Evolutionary conservation across 2,329 filamentous ascomycete species (phyloP).

Genomic region (Botrytis cinerea): DNA sequence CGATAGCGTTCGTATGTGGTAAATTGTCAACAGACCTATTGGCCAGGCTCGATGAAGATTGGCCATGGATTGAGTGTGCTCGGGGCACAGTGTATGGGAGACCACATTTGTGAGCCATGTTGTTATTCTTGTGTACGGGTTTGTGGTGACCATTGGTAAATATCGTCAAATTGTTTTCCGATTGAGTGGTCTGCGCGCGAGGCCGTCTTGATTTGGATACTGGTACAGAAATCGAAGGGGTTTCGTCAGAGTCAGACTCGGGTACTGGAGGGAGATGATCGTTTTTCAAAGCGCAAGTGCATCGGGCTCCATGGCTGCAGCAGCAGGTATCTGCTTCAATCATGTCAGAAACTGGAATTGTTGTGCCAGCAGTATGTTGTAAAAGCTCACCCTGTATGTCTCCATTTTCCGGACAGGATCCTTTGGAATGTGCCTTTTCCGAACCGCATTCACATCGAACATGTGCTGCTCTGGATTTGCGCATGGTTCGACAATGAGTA

Average conservation of each 20-base stretch:
- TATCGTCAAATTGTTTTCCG: conserved; percentile 58
- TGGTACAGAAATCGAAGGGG: conserved; percentile 47
- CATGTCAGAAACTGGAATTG: conserved; percentile 41
- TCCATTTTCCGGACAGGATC: conserved; percentile 56
- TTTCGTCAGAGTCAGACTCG: conserved; percentile 61
- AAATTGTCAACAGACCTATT: conserved; percentile 51
- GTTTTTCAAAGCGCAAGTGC: conserved; percentile 65
- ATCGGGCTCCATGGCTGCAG: conserved; percentile 68
- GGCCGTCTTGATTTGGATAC: conserved; percentile 49
- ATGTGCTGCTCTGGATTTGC: conserved; percentile 93
- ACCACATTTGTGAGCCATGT: conserved; percentile 61
- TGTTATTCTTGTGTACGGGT: conserved; percentile 60
- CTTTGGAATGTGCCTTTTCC: conserved; percentile 71
- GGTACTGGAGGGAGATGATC: conserved; percentile 64
- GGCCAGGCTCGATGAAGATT: conserved; percentile 52
- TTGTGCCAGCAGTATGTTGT: conserved; percentile 32
- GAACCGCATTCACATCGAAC: conserved; percentile 96
- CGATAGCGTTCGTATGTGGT: conserved; percentile 45
- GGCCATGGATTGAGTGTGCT: conserved; percentile 55
- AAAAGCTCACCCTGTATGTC: conserved; percentile 44
- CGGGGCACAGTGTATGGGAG: conserved; percentile 60
- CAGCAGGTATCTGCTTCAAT: conserved; percentile 62
- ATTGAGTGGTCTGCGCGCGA: conserved; percentile 63
- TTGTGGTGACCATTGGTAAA: conserved; percentile 67
- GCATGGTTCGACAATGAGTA: conserved; percentile 91